These are phyloP conservation scores for Limonium bicolor DNA, from an alignment of 148 eudicot species.

Conservation along the genomic window DNA sequence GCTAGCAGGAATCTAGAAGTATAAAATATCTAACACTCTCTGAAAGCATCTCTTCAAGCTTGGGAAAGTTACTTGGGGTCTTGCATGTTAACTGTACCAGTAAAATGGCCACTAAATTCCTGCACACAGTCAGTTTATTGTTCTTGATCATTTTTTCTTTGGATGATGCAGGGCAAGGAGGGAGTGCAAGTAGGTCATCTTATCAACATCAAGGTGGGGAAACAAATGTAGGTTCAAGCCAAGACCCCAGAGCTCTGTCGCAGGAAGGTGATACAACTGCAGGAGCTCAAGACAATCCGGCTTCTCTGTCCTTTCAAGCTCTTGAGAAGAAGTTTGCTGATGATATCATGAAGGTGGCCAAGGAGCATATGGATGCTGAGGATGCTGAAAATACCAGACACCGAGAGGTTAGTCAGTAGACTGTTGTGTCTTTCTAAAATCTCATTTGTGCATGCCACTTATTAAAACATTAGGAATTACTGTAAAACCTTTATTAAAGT, in stretches of 20 bases:
- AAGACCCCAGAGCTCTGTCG: constrained; percentile 18
- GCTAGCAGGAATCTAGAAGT: no score
- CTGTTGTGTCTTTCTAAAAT: neutral
- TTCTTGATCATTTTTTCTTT: neutral
- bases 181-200: constrained; percentile 15
- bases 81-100: no score
- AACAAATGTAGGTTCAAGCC: constrained; percentile 17
- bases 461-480: no score
- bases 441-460: no score
- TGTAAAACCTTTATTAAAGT: no score
- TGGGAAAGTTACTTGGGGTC: no score
- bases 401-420: constrained; percentile 34
- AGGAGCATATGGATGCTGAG: constrained; percentile 42
- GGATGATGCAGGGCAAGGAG: constrained; percentile 22
- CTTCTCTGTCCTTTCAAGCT: constrained; percentile 20
- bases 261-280: constrained; percentile 48
- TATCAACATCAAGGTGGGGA: constrained; percentile 20
- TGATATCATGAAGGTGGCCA: constrained; percentile 26
- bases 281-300: constrained; percentile 37
- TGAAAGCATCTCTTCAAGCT: no score
- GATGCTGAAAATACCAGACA: constrained; percentile 50
- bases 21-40: no score
- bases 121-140: no score
- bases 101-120: no score
- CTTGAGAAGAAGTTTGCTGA: constrained; percentile 37